A percentile compares a stretch with the other conserved stretches of the same genome.
These are phyloP conservation scores for Lachancea thermotolerans DNA, from an alignment of 805 yeast genomes.

Conservation along the genomic window DNA sequence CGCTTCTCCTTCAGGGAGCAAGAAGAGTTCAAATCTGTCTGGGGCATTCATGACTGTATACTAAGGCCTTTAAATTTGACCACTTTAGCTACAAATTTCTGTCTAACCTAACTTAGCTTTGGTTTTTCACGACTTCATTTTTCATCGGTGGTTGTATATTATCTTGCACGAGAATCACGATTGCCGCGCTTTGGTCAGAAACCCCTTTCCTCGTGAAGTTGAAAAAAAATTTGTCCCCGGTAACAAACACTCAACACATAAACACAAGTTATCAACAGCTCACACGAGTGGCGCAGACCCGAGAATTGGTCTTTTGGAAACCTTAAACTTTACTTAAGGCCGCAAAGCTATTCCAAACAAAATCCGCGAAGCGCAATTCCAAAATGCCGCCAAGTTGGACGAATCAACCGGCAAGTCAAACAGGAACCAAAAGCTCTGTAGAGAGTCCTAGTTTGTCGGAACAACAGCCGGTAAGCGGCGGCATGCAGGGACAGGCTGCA, in stretches of 20 bases:
- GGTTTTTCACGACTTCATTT: background rate
- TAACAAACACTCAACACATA: constrained; percentile 4
- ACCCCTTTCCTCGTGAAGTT: constrained; percentile 5
- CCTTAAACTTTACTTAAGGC: background rate
- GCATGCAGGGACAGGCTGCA: background rate
- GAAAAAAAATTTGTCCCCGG: constrained; percentile 7
- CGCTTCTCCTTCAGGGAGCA: constrained; percentile 95
- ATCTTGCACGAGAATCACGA: background rate
- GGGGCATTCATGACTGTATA: constrained; percentile 81
- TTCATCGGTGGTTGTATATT: background rate
- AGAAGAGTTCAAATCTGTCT: constrained; percentile 94
- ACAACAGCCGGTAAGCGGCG: constrained; percentile 1
- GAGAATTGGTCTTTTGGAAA: background rate
- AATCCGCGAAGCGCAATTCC: background rate
- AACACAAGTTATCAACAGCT: background rate
- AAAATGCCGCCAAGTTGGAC: constrained; percentile 13
- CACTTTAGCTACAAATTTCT: background rate
- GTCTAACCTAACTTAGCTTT: too few species aligned
- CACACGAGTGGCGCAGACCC: background rate
- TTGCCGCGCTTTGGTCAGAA: constrained; percentile 6
- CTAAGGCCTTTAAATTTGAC: background rate
- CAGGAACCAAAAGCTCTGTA: background rate
- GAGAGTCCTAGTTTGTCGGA: background rate
- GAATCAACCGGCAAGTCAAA: constrained; percentile 9
- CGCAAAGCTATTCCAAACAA: background rate